Evolutionary conservation across 495 filamentous ascomycete species (phyloP), one percentile per base, ranked within the genome.

Genomic region (Entonaema liquescens): DNA sequence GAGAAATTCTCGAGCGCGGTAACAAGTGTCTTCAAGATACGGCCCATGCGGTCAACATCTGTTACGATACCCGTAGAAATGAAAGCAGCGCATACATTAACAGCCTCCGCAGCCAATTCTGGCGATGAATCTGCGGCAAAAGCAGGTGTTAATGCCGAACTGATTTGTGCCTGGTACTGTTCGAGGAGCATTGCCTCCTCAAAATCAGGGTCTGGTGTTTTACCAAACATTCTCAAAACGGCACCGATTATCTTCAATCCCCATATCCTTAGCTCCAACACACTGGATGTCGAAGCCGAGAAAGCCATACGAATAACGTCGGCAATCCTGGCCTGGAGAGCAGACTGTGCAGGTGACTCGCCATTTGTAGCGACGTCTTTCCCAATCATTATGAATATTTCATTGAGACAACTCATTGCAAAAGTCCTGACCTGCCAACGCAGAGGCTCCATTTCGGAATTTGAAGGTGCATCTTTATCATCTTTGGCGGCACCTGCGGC

Each of bases 261-360:
- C 82, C 91, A 91, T 42, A 98, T 89, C 49, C 95, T 86, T 40
- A 98, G 85, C 74, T 97, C 90, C 17, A 98, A 88, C 0, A 99
- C 94, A 62, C 91, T 91, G 4, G 95, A 93, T 5, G 95, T 99
- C 3, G 96, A 98, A 1, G 95, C 95, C 12, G 95, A 97, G 77
- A 99, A 99, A 0, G 95, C 95, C 87, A 98, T 96, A 60, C 94
- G 88, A 38, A 98, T 91, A n/a, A 99, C 91, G 74, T 98, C 95
- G 17, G 92, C 94, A 52, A 98, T 88, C 71, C 90, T 91, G 50
- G 87, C 86, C 77, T 98, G 93, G 47, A 99, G 84, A 3, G 90
- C 91, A 33, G 87, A 71, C 69, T 93, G 89, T 2, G 92, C 90
- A 7, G 86, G 81, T 21, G 92, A 91, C 23, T 92, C 88, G 28